These are phyloP conservation scores for Didymella glomerata DNA, from an alignment of 2,329 filamentous ascomycete genomes.

Conservation along the genomic window DNA sequence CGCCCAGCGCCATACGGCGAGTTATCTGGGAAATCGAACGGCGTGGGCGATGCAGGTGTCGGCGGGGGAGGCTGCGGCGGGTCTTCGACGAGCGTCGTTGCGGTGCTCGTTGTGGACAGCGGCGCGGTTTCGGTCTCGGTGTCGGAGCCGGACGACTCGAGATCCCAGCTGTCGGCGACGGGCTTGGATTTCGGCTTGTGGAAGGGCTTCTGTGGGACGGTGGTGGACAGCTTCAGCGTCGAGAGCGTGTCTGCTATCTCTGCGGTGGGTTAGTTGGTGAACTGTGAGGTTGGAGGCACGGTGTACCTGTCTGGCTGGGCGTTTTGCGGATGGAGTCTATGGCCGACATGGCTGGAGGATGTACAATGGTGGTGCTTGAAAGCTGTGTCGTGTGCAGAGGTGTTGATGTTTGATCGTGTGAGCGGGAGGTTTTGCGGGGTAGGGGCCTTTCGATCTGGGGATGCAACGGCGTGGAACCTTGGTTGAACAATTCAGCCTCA, in stretches of 20 bases:
- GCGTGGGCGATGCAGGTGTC: conserved; percentile 47
- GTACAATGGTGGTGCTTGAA: neutral
- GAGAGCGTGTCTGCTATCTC: conserved; percentile 51
- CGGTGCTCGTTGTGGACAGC: conserved; percentile 23
- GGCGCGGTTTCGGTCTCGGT: conserved; percentile 46
- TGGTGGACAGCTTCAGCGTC: conserved; percentile 48
- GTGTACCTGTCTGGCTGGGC: conserved; percentile 30
- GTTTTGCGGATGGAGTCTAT: conserved; percentile 27
- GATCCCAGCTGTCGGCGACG: conserved; percentile 79
- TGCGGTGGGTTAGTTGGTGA: conserved; percentile 22
- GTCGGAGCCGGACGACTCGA: conserved; percentile 63
- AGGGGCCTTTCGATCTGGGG: conserved; percentile 18
- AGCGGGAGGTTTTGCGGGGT: conserved; percentile 20
- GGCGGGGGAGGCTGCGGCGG: conserved; percentile 46
- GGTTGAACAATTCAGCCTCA: conserved; percentile 3
- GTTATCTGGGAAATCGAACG: conserved; percentile 46
- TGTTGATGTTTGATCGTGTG: conserved; percentile 3
- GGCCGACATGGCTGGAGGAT: conserved; percentile 20
- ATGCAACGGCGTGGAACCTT: conserved; percentile 2
- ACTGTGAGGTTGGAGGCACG: no score
- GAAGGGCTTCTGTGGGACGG: conserved; percentile 41
- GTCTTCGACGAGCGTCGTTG: conserved; percentile 14
- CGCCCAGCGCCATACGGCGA: conserved; percentile 27
- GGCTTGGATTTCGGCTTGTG: conserved; percentile 48
- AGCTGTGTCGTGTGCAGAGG: conserved; percentile 1